These are phyloP conservation scores for Nicotiana paniculata DNA, from an alignment of 257 asterid genomes.

Conservation along the genomic window DNA sequence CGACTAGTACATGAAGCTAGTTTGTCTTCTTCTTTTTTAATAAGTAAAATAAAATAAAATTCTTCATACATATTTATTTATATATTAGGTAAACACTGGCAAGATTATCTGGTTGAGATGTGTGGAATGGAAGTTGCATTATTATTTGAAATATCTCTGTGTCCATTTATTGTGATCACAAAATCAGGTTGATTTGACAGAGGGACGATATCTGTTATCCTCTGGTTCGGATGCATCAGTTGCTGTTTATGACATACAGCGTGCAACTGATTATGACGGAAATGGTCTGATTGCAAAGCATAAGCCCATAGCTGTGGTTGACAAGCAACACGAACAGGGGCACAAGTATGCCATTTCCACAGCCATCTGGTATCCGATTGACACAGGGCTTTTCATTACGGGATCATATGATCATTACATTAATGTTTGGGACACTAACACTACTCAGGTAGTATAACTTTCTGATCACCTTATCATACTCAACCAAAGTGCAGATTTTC, in stretches of 20 bases:
- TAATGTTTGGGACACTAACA: slow-evolving; percentile 98
- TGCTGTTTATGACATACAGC: slow-evolving; percentile 82
- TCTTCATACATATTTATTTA: background rate
- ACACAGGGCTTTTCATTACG: slow-evolving; percentile 86
- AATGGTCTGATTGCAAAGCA: slow-evolving; percentile 72
- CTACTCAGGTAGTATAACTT: slow-evolving; percentile 47
- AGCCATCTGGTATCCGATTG: slow-evolving; percentile 94
- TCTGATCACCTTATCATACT: background rate
- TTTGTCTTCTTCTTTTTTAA: background rate
- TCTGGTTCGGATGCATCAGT: slow-evolving; percentile 89
- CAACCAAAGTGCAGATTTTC: background rate
- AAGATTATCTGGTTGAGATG: background rate
- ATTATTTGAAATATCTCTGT: slow-evolving; percentile 24
- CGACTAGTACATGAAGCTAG: background rate
- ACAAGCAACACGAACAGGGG: slow-evolving; percentile 84
- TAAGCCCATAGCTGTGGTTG: slow-evolving; percentile 52
- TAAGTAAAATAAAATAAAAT: too few species aligned
- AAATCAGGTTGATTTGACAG: slow-evolving; percentile 99
- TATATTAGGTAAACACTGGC: background rate
- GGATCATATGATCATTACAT: slow-evolving; percentile 91
- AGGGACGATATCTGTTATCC: slow-evolving; percentile 81
- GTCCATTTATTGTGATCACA: slow-evolving; percentile 47
- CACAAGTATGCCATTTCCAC: slow-evolving; percentile 79
- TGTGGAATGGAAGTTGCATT: slow-evolving; percentile 9
- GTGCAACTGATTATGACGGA: slow-evolving; percentile 54